phyloP scores from a whole-genome alignment of 2,329 filamentous ascomycete genomes.

The Pseudocercospora crystallina region DNA sequence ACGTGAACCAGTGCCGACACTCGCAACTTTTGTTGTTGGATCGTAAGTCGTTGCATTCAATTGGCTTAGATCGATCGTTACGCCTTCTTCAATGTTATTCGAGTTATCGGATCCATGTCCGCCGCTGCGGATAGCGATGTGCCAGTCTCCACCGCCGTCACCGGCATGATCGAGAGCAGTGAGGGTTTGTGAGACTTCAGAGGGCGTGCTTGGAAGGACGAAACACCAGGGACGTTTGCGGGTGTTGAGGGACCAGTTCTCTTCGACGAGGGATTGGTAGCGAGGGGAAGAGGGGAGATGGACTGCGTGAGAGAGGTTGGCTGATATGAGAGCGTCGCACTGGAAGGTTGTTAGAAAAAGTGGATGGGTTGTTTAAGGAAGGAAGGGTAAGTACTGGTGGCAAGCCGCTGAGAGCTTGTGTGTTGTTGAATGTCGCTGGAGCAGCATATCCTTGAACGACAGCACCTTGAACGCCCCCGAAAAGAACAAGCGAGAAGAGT shows the following conservation, averaged over 20 bases:
- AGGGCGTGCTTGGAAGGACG: slow-evolving; percentile 1
- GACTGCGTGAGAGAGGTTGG: too few species aligned
- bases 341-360: too few species aligned
- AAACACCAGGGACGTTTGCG: slow-evolving; percentile 7
- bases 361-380: too few species aligned
- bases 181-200: slow-evolving; percentile 4
- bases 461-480: too few species aligned
- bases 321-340: too few species aligned
- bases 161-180: slow-evolving; percentile 2
- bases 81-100: slow-evolving; percentile 23
- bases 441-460: too few species aligned
- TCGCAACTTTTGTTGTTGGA: slow-evolving; percentile 36
- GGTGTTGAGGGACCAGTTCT: slow-evolving; percentile 6
- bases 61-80: slow-evolving; percentile 46
- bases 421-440: too few species aligned
- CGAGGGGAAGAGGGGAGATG: too few species aligned
- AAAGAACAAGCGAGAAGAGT: too few species aligned
- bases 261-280: slow-evolving; percentile 2
- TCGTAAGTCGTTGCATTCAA: slow-evolving; percentile 40
- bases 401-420: too few species aligned
- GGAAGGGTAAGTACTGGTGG: too few species aligned
- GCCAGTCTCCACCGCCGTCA: slow-evolving; percentile 8
- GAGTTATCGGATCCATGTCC: slow-evolving; percentile 7
- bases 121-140: slow-evolving; percentile 11
- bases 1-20: slow-evolving; percentile 46